Evolutionary conservation across 768 basidiomycete genomes (phyloP), one percentile per base, ranked within the genome.

Genomic region (Dentipellis sp.): DNA sequence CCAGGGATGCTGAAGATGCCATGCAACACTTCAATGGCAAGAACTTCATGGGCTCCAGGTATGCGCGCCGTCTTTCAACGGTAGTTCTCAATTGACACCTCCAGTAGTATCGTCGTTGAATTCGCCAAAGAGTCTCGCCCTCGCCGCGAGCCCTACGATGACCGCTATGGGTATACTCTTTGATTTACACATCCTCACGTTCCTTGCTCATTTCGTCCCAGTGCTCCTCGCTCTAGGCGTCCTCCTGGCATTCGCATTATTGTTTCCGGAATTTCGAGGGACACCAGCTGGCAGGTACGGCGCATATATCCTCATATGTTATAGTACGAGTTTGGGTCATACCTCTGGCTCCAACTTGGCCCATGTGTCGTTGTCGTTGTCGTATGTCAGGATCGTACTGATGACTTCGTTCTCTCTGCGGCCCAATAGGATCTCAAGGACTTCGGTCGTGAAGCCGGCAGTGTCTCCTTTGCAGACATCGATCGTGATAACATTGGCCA

Each of bases 281-380:
- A 94, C 68, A 95, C 93, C 48, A 97, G 94, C 71, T 98, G 94
- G 94, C 94, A 98, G 93, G 94, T 98, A 84, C 75, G 88, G 69
- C 65, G 69, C 67, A 67, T 10, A 64, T 65, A 29, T 64, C 62
- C 62, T 59, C 55, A 49, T 61, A 52, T 56, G 50, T 37, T 53
- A 29, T 19, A 16, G 21, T 29, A 16, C n/a, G 21, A 16, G 23
- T 35, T 12, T 36, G 45, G 37, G 51, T 22, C 12, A 19, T 7
- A 17, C 42, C 17, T 45, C 42, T 19, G 42, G 42, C 40, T 42
- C 16, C 17, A 17, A 8, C 16, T 45, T 4, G 42, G 19, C 42
- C 42, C n/a, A 11, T 48, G 29, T 21, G 7, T 36, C 49, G 17
- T 39, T 51, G 45, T n/a, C 37, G 16, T 19, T 16, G 19, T 34